phyloP scores from a whole-genome alignment of 164 flowering plant species.

The Magnolia changhungtana region DNA sequence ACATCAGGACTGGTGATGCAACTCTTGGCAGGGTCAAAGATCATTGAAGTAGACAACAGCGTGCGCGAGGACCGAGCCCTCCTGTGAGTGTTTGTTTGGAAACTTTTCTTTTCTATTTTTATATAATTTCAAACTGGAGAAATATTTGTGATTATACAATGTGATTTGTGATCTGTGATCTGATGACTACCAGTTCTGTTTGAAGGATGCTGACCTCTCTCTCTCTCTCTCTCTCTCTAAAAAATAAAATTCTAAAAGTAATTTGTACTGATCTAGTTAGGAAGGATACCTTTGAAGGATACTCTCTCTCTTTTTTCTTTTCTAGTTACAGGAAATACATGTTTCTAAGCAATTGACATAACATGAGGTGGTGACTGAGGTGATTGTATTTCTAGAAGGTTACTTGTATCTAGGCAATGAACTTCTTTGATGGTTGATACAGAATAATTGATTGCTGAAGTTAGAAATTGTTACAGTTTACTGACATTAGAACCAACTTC shows the following conservation, averaged over 20 bases:
- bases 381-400: neutral
- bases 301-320: too few relatives aligned
- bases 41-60: conserved; percentile 52
- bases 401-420: neutral
- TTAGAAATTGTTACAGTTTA: too few relatives aligned
- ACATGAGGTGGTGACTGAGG: neutral
- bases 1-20: conserved; percentile 61
- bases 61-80: conserved; percentile 57
- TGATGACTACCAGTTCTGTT: neutral
- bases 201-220: neutral
- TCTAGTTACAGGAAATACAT: neutral
- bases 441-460: neutral
- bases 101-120: neutral
- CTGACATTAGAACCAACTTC: neutral
- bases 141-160: neutral
- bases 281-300: neutral
- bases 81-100: conserved; percentile 27
- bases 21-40: conserved; percentile 53
- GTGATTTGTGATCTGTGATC: neutral
- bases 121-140: neutral
- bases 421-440: neutral
- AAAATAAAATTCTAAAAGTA: neutral
- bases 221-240: too few relatives aligned
- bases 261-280: neutral
- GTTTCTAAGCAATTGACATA: neutral